Base-by-base conservation (phyloP, 2,329 filamentous ascomycete genomes). In the Ascochyta pisi region DNA sequence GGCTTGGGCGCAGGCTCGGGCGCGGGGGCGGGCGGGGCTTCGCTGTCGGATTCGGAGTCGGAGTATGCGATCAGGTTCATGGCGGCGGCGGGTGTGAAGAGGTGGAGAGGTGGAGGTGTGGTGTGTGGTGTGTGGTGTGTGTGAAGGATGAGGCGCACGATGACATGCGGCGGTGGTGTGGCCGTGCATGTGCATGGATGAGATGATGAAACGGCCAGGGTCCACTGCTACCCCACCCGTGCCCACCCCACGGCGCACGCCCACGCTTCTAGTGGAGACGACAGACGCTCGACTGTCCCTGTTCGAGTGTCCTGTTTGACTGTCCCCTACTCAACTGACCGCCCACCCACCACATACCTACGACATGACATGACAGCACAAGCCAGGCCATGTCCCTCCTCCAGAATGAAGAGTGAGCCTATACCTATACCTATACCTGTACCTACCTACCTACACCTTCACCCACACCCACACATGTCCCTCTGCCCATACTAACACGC, bases 1-100 rank as follows among this genome's bases (percentile, higher is more conserved):
- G 88, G 84, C 74, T 91, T 80, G 42, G 73, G 62, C 62, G 54
- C 74, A 51, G 63, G 71, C 60, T 66, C 77, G 84, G 79, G 71
- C 23, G 27, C 44, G 19, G 49, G 31, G 49, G 73, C 62, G 61
- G 74, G 47, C 40, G 71, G 41, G 10, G 75, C 65, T 50, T 90
- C 88, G 15, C 82, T 81, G 50, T 89, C 89, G 12, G 88, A 92
- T 42, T 76, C 88, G 0, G 88, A 95, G 73, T 93, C 91, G 4
- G 91, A 93, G 68, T 96, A 96, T 59, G 89, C 87, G 63, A 95
- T 91, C 27, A 96, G 81, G 13, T 84, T 88, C 90, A 95, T 95
- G 35, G 43, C 76, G 60, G 56, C 37, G 53, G 19, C 15, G 29
- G n/a, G 44, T 34, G 48, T 42, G 22, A 29, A 26, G 35, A 10